phyloP scores from a whole-genome alignment of 2,329 filamentous ascomycete species.

The Colletotrichum liriopes region DNA sequence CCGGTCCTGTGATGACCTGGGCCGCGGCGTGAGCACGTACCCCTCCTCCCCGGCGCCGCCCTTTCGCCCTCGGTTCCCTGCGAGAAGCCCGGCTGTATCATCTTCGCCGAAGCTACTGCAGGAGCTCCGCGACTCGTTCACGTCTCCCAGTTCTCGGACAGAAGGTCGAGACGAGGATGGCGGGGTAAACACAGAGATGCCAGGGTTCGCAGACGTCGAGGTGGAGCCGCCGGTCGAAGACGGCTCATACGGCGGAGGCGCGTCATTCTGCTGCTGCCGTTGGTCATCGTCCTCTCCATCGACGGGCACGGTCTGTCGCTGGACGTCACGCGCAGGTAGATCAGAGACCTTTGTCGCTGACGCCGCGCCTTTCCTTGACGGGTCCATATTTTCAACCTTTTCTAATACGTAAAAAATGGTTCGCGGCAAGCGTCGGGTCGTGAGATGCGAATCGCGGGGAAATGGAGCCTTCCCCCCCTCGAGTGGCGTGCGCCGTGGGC shows the following conservation, averaged over 20 bases:
- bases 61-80: background rate
- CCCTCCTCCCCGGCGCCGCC: background rate
- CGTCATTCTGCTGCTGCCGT: background rate
- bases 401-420: background rate
- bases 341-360: background rate
- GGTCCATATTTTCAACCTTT: slow-evolving; percentile 21
- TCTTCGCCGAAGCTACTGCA: slow-evolving; percentile 2
- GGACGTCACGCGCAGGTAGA: background rate
- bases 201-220: background rate
- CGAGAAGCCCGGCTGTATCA: slow-evolving; percentile 1
- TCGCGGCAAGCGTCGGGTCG: slow-evolving; percentile 28
- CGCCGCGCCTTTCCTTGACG: slow-evolving; percentile 3
- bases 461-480: background rate
- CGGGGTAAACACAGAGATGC: background rate
- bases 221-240: slow-evolving; percentile 15
- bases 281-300: background rate
- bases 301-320: slow-evolving; percentile 9
- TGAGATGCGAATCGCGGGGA: slow-evolving; percentile 15
- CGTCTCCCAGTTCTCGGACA: background rate
- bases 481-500: slow-evolving; percentile 4
- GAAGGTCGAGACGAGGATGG: background rate
- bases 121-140: slow-evolving; percentile 12
- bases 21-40: background rate
- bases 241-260: slow-evolving; percentile 31
- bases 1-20: background rate